Conservation (phyloP, 176 grass and related monocot species). For the Dendrocalamus sinicus region DNA sequence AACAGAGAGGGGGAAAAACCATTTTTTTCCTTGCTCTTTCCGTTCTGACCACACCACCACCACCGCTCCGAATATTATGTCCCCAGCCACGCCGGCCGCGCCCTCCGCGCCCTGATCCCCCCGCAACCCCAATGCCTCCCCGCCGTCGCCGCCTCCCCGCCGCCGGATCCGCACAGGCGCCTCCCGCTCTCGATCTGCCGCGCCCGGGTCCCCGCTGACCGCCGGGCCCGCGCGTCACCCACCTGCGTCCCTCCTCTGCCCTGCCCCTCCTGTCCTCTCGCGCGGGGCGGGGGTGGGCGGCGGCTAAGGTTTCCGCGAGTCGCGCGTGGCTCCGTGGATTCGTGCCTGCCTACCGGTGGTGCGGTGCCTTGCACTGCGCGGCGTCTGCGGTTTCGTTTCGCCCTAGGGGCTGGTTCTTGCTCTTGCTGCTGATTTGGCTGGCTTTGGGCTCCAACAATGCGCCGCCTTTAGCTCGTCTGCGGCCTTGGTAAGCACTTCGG, state of each 20-base stretch:
- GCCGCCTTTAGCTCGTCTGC: constrained; percentile 27
- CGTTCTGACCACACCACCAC: constrained; percentile 49
- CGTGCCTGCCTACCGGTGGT: background rate
- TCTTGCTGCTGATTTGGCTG: background rate
- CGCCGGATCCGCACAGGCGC: constrained; percentile 42
- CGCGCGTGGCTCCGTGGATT: background rate
- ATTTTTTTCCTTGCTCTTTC: constrained; percentile 42
- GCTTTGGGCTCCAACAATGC: background rate
- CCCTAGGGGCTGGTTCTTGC: constrained; percentile 27
- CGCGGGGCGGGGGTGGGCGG: background rate
- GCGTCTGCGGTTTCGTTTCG: constrained; percentile 2
- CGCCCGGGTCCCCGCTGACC: constrained; percentile 23
- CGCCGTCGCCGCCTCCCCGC: constrained; percentile 41
- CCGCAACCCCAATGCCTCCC: background rate
- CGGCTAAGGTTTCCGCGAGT: constrained; percentile 46
- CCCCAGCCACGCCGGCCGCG: constrained; percentile 67
- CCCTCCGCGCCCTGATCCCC: constrained; percentile 59
- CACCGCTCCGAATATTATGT: constrained; percentile 48
- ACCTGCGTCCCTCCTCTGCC: no score
- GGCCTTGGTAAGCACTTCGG: constrained; percentile 24
- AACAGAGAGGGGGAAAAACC: background rate
- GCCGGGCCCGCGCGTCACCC: background rate
- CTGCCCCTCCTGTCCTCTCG: background rate
- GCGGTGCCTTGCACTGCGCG: background rate
- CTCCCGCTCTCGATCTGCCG: constrained; percentile 3